Evolutionary conservation across 2,329 filamentous ascomycete genomes (phyloP).

Genomic region (Graphium sp.): DNA sequence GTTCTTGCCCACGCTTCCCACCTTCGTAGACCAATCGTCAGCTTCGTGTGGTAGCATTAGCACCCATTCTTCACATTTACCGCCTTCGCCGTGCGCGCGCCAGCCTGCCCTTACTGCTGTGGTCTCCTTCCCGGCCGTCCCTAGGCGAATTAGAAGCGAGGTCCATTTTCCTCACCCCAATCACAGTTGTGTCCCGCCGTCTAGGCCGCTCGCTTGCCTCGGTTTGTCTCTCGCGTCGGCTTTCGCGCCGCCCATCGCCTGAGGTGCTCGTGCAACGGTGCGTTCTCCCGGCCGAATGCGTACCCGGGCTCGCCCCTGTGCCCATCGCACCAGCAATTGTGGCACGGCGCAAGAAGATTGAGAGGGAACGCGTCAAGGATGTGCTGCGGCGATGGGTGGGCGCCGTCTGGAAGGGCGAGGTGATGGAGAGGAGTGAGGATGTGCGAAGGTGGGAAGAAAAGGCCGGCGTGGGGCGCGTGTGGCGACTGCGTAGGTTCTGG

Average conservation of each 20-base stretch:
- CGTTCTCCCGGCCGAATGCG: constrained; percentile 49
- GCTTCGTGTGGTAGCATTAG: constrained; percentile 42
- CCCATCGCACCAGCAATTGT: constrained; percentile 42
- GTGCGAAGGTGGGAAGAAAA: constrained; percentile 29
- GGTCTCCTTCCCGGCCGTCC: constrained; percentile 38
- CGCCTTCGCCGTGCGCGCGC: constrained; percentile 41
- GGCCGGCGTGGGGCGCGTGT: constrained; percentile 36
- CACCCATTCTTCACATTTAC: constrained; percentile 47
- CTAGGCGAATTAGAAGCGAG: constrained; percentile 44
- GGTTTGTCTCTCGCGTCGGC: constrained; percentile 45
- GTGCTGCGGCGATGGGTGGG: constrained; percentile 48
- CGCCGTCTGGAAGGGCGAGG: constrained; percentile 35
- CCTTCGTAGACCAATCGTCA: constrained; percentile 37
- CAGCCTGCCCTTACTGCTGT: constrained; percentile 36
- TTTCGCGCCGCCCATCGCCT: constrained; percentile 41
- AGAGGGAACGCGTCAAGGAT: constrained; percentile 53
- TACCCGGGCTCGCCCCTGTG: constrained; percentile 22
- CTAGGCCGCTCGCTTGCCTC: constrained; percentile 47
- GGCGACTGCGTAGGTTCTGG: constrained; percentile 49
- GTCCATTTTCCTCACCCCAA: constrained; percentile 50
- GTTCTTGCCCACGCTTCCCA: background rate
- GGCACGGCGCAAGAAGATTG: constrained; percentile 43
- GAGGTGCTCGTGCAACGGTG: constrained; percentile 43
- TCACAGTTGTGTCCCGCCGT: constrained; percentile 44
- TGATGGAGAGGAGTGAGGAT: constrained; percentile 28